Evolutionary conservation across 225 moss, liverwort and hornwort genomes (phyloP), one percentile per base, ranked within the genome.

Genomic region (Physcomitrellopsis africana): DNA sequence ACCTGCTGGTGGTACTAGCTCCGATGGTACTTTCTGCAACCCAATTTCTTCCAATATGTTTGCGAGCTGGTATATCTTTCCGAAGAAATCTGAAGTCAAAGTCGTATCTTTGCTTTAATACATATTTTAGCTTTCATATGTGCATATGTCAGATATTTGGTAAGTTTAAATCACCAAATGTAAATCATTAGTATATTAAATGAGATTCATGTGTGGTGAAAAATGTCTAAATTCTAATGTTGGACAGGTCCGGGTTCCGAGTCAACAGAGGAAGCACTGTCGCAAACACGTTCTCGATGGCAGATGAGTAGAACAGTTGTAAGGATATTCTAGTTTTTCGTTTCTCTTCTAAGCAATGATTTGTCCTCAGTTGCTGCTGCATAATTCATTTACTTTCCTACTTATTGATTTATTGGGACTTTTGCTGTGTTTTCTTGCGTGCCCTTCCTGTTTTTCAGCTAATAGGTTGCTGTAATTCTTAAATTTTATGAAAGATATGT

Each of bases 221-320:
- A 14, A 26, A 16, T 24, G 16, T 13, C 23, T 14, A 9, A 54
- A 24, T 45, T 46, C 29, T 80, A 27, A 22, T 76, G 24, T 53
- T 55, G 70, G 27, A 14, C 84, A 91, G 93, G 89, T 61, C 84
- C 79, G 61, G 74, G 70, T 58, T 70, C 89, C 12, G 93, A 89
- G 45, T 89, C 91, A 69, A 91, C 86, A 52, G 91, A 88, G 78
- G 93, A 93, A 75, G 91, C 86, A 53, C 77, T 93, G 23, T 84
- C 87, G 51, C 89, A 91, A 22, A 91, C 91, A 54, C 91, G 93
- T 47, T 93, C 89, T 16, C 89, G 88, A n/a, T 91, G 91, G 93
- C 93, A 93, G 76, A 93, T 93, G 91, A 93, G 89, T 77, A 81
- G 86, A 82, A 91, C 86, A 67, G 91, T 86, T 86, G 93, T 93